Evolutionary conservation across 2,329 filamentous ascomycete genomes (phyloP).

Genomic region (Pseudogymnoascus sp.): DNA sequence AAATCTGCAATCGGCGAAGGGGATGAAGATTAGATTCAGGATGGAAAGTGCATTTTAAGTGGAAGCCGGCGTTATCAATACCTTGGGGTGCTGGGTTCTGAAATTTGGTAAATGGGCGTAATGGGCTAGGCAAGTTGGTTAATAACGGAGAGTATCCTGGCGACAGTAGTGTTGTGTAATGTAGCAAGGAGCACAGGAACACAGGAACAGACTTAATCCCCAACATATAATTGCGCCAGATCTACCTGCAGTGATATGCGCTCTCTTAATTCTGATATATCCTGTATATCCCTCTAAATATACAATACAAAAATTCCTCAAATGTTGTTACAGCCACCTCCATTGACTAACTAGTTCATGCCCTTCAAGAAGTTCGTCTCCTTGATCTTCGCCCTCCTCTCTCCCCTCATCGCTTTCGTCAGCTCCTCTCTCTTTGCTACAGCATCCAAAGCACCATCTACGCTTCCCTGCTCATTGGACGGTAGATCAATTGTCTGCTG

Average conservation of each 20-base stretch:
- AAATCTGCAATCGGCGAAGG: conserved; percentile 32
- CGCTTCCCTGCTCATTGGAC: conserved; percentile 23
- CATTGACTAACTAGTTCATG: conserved; percentile 43
- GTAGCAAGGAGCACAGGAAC: background rate
- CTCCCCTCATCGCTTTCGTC: conserved; percentile 62
- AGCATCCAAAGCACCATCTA: conserved; percentile 37
- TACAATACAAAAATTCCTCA: background rate
- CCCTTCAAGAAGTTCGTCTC: conserved; percentile 78
- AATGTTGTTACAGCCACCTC: conserved; percentile 15
- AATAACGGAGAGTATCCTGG: background rate
- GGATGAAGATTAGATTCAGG: conserved; percentile 21
- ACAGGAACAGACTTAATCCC: background rate
- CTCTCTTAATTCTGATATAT: background rate
- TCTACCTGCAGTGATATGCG: background rate
- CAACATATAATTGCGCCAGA: background rate
- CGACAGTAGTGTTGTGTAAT: background rate
- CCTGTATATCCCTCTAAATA: background rate
- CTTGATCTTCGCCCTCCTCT: conserved; percentile 70
- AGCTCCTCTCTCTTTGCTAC: conserved; percentile 50
- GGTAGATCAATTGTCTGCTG: conserved; percentile 72
- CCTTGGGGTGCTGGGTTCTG: background rate
- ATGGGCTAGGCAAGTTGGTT: background rate
- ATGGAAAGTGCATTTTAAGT: background rate
- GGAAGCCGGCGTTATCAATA: conserved; percentile 1
- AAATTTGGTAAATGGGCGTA: background rate